phyloP scores from a whole-genome alignment of 129 eudicot species.

The Artemisia annua region DNA sequence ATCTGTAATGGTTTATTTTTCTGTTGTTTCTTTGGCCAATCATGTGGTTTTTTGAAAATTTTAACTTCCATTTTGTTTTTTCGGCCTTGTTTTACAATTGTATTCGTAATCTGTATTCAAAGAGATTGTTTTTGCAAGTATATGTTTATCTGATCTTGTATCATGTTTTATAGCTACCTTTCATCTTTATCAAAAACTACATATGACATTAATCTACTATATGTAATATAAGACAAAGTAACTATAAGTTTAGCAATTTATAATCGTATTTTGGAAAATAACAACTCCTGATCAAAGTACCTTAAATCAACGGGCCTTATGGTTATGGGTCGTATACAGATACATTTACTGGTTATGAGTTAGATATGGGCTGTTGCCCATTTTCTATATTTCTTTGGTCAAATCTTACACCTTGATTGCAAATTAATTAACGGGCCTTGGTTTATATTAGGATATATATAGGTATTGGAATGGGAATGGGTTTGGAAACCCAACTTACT shows the following conservation, averaged over 20 bases:
- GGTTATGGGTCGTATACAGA: neutral
- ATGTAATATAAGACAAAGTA: too few species aligned
- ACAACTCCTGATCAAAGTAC: too few species aligned
- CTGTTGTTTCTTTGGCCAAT: constrained; percentile 23
- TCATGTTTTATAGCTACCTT: neutral
- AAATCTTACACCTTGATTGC: too few species aligned
- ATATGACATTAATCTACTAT: neutral
- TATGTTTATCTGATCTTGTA: neutral
- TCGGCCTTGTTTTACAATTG: constrained; percentile 13
- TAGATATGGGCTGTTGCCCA: too few species aligned
- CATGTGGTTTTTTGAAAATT: neutral
- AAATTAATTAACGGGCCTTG: too few species aligned
- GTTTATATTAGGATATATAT: too few species aligned
- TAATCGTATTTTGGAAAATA: too few species aligned
- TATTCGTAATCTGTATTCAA: constrained; percentile 24
- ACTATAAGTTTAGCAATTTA: too few species aligned
- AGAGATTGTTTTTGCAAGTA: constrained; percentile 28
- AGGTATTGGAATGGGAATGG: too few species aligned
- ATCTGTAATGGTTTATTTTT: constrained; percentile 22
- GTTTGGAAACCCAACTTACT: too few species aligned
- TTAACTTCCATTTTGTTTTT: constrained; percentile 10
- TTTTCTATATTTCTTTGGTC: too few species aligned
- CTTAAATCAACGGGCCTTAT: neutral
- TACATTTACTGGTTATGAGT: too few species aligned
- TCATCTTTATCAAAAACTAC: neutral